These are phyloP conservation scores for Arctium minus DNA, from an alignment of 129 eudicot genomes.

Conservation along the genomic window DNA sequence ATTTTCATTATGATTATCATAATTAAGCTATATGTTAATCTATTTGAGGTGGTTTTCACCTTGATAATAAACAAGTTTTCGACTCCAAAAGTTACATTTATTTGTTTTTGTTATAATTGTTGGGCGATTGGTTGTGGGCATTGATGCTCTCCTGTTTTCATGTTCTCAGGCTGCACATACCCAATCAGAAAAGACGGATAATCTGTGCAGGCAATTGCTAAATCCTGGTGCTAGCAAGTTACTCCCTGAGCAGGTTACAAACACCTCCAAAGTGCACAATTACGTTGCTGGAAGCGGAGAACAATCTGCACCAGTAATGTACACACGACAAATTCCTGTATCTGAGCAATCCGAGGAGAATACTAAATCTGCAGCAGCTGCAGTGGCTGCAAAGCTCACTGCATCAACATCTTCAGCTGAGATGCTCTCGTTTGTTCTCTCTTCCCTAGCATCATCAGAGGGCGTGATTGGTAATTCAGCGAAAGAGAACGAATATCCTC, in stretches of 20 bases:
- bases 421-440: constrained; percentile 81
- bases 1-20: constrained; percentile 11
- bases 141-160: too few relatives aligned
- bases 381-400: constrained; percentile 89
- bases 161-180: constrained; percentile 67
- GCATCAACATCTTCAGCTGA: constrained; percentile 90
- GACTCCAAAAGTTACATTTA: too few relatives aligned
- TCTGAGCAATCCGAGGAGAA: constrained; percentile 55
- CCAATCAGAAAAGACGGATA: constrained; percentile 60
- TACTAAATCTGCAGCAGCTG: constrained; percentile 82
- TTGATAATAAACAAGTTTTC: constrained; percentile 13
- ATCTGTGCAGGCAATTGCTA: constrained; percentile 41
- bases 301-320: constrained; percentile 58
- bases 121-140: too few relatives aligned
- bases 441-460: constrained; percentile 83
- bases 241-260: constrained; percentile 29
- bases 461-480: constrained; percentile 46
- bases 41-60: constrained; percentile 1
- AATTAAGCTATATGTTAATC: not conserved
- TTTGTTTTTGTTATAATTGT: not conserved
- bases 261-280: constrained; percentile 24
- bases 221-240: constrained; percentile 19
- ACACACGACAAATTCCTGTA: constrained; percentile 44
- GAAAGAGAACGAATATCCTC: constrained; percentile 52
- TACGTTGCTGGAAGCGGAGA: constrained; percentile 32